Evolutionary conservation across 345 rosid species (phyloP).

Genomic region (Trapa incisa): DNA sequence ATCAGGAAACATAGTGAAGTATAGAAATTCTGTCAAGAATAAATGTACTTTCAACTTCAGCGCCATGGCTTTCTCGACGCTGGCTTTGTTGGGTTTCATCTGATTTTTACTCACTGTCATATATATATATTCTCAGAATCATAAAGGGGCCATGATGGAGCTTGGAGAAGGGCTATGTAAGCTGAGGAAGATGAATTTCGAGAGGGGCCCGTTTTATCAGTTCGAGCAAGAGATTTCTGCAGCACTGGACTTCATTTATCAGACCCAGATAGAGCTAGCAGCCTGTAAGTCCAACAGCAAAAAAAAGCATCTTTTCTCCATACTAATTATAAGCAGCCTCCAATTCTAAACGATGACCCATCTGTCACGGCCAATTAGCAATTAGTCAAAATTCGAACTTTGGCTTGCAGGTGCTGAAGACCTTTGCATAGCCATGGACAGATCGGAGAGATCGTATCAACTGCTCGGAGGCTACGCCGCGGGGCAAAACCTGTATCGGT

Average conservation of each 20-base stretch:
- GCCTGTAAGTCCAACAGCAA: slow-evolving; percentile 36
- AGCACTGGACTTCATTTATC: slow-evolving; percentile 62
- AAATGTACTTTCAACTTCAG: background rate
- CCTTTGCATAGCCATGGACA: slow-evolving; percentile 64
- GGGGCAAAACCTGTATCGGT: slow-evolving; percentile 50
- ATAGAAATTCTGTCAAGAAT: background rate
- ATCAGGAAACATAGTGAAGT: background rate
- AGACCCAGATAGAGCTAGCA: slow-evolving; percentile 78
- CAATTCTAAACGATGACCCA: background rate
- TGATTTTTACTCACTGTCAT: too few species aligned
- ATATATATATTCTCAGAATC: slow-evolving; percentile 31
- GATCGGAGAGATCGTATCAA: slow-evolving; percentile 71
- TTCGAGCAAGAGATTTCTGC: slow-evolving; percentile 68
- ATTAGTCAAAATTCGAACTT: background rate
- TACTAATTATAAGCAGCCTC: background rate
- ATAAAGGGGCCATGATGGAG: slow-evolving; percentile 95
- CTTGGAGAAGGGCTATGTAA: slow-evolving; percentile 80
- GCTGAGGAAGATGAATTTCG: slow-evolving; percentile 70
- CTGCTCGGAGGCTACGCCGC: slow-evolving; percentile 78
- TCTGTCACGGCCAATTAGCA: too few species aligned
- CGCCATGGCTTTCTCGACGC: background rate
- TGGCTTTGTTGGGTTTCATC: too few species aligned
- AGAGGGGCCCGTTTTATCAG: slow-evolving; percentile 51
- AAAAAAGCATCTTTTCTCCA: too few species aligned
- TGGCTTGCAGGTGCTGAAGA: slow-evolving; percentile 50